Evolutionary conservation across 2,329 filamentous ascomycete genomes (phyloP), one percentile per base, ranked within the genome.

Genomic region (Neonectria faginata): DNA sequence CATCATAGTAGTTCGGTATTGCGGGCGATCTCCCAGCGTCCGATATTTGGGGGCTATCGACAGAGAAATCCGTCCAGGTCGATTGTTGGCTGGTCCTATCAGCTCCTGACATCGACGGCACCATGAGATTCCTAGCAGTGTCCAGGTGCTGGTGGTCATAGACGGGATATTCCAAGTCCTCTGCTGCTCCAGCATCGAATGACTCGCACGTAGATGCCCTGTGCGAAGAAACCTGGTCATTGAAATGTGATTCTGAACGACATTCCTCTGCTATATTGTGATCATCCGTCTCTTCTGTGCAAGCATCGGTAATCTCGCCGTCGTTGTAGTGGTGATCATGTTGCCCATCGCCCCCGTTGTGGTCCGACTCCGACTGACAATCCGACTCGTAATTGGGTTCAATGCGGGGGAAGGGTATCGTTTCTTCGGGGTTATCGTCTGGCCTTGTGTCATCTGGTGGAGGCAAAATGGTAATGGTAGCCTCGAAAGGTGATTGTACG

Each of bases 1-100:
- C 66, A 41, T 73, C 65, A 20, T 72, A 68, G 22, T 65, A 57
- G 31, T 69, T 70, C n/a, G 72, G 74, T 57, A 76, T 66, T 27
- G 68, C 74, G 16, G 77, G 72, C 8, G 77, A 77, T 51, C 69
- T 72, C 16, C 70, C 67, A 10, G 57, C 65, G 44, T 77, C 76
- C 12, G 78, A 77, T n/a, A 67, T 69, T 64, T 86, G 84, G 20
- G 79, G 81, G 62, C 85, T 88, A 16, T 86, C 85, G 10, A 88
- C 78, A 0, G 86, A 87, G 64, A 86, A 84, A 70, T 89, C 86
- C 27, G 87, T 89, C 87, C 87, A 89, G n/a, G 82, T 79, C 2
- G 86, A 88, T 58, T 85, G 83, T 53, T 87, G 84, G 66, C 86
- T 89, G 20, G 78, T 76, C 41, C 86, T 81, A 63, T 87, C 74